Conservation (phyloP, 208 protist species). For the Crithidia sp. region DNA sequence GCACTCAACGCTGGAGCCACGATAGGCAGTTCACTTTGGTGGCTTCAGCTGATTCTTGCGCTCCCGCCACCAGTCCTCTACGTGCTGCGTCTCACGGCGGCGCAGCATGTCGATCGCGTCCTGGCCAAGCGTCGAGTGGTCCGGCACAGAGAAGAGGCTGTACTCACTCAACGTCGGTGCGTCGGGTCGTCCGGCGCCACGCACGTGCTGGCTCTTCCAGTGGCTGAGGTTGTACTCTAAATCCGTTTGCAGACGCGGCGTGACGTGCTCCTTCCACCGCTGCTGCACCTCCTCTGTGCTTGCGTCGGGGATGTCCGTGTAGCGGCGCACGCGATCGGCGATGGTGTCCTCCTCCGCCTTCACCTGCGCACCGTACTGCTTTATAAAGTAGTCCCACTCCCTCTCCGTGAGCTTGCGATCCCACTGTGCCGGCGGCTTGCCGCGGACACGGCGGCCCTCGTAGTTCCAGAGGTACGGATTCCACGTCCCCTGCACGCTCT, state of each 20-base stretch:
- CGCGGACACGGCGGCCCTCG: conserved; percentile 49
- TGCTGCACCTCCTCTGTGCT: conserved; percentile 71
- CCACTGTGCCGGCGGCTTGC: conserved; percentile 52
- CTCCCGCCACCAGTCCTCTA: conserved; percentile 81
- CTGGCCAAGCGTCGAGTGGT: conserved; percentile 72
- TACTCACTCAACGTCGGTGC: conserved; percentile 69
- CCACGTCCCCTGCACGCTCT: conserved; percentile 81
- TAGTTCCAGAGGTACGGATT: conserved; percentile 85
- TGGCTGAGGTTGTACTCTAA: conserved; percentile 74
- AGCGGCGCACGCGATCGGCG: conserved; percentile 42
- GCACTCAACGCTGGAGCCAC: not conserved
- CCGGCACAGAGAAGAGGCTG: conserved; percentile 75
- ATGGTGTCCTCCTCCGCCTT: conserved; percentile 81
- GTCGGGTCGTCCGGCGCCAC: conserved; percentile 31
- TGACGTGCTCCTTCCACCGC: conserved; percentile 78
- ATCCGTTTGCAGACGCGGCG: conserved; percentile 78
- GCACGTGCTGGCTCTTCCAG: conserved; percentile 63
- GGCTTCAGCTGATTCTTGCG: conserved; percentile 77
- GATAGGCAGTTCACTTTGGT: conserved; percentile 38
- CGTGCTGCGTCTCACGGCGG: conserved; percentile 57
- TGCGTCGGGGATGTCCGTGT: conserved; percentile 62
- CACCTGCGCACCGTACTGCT: conserved; percentile 80
- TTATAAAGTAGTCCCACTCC: conserved; percentile 82
- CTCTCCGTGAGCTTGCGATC: conserved; percentile 71
- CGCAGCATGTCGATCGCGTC: conserved; percentile 85